Evolutionary conservation across 2,329 filamentous ascomycete genomes (phyloP).

Genomic region (Neofusicoccum ribis): DNA sequence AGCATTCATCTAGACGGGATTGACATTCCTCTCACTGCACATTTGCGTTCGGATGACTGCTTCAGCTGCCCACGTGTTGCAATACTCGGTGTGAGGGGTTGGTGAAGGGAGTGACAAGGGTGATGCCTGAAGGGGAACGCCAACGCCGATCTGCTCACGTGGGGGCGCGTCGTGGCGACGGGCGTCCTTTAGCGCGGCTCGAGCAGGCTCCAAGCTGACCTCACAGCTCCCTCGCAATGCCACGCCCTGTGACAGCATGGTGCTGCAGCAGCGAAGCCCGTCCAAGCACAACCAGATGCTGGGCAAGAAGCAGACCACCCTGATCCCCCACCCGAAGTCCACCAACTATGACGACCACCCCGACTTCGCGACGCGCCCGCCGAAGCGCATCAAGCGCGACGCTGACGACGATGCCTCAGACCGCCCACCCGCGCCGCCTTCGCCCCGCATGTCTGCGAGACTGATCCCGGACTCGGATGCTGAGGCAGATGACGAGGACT

Average conservation of each 20-base stretch:
- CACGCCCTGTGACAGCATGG: slow-evolving; percentile 28
- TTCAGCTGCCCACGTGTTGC: no score
- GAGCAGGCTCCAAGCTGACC: slow-evolving; percentile 1
- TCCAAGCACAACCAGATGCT: slow-evolving; percentile 52
- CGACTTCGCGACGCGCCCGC: slow-evolving; percentile 31
- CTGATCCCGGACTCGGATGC: slow-evolving; percentile 44
- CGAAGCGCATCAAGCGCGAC: slow-evolving; percentile 44
- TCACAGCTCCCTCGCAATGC: not conserved
- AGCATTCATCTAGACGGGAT: no score
- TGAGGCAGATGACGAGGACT: slow-evolving; percentile 37
- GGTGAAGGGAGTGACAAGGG: no score
- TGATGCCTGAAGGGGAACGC: no score
- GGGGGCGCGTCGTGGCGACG: slow-evolving; percentile 2
- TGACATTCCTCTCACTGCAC: no score
- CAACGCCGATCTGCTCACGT: not conserved
- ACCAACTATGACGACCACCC: slow-evolving; percentile 44
- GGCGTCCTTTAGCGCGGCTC: not conserved
- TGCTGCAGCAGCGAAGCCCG: slow-evolving; percentile 41
- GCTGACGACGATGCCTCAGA: slow-evolving; percentile 27
- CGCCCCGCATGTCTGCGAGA: slow-evolving; percentile 25
- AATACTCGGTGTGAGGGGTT: no score
- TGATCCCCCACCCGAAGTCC: slow-evolving; percentile 48
- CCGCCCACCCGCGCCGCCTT: slow-evolving; percentile 25
- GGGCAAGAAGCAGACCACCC: slow-evolving; percentile 48
- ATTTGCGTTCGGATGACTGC: no score